phyloP scores from a whole-genome alignment of 129 eudicot genomes.

The Sambucus nigra region DNA sequence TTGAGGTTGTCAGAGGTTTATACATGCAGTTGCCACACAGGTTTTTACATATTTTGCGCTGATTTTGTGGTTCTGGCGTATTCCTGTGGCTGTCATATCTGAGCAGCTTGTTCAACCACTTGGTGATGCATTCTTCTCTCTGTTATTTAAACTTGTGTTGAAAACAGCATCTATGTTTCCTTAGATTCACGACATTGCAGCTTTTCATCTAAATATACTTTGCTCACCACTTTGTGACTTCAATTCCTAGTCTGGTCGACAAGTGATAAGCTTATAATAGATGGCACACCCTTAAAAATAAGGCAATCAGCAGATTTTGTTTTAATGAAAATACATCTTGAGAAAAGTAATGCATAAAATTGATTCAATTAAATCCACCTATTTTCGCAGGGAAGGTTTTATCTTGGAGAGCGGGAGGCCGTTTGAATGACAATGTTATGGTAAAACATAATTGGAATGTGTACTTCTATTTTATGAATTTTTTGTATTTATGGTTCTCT shows the following conservation, averaged over 20 bases:
- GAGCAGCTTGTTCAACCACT: slow-evolving; percentile 64
- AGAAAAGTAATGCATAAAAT: not conserved
- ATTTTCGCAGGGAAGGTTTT: slow-evolving; percentile 49
- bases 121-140: slow-evolving; percentile 32
- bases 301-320: not conserved
- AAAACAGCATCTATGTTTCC: not conserved
- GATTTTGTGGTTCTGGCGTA: slow-evolving; percentile 50
- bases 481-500: not conserved
- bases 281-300: not conserved
- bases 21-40: slow-evolving; percentile 20
- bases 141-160: not conserved
- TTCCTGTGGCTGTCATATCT: slow-evolving; percentile 63
- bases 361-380: not conserved
- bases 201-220: not conserved
- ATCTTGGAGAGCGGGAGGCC: slow-evolving; percentile 55
- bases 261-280: no score
- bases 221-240: not conserved
- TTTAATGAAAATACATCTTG: not conserved
- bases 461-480: not conserved
- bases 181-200: not conserved
- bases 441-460: slow-evolving; percentile 16
- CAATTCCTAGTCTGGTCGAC: not conserved
- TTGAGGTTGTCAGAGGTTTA: slow-evolving; percentile 13
- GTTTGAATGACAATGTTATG: slow-evolving; percentile 44
- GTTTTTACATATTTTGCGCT: slow-evolving; percentile 30